Evolutionary conservation across 257 asterid species (phyloP), one percentile per base, ranked within the genome.

Genomic region (Plantago elongata): DNA sequence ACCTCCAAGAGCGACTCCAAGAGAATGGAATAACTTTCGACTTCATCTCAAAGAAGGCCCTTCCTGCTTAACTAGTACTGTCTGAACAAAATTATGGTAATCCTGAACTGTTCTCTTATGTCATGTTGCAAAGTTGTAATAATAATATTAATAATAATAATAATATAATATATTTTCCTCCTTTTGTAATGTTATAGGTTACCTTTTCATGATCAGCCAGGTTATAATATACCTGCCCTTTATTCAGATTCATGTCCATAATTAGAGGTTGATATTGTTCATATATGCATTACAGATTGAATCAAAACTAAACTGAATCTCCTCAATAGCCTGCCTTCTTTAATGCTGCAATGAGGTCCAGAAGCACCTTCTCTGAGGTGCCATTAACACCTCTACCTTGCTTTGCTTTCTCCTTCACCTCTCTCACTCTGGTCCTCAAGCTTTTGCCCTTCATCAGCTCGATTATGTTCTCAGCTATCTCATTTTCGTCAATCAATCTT

Each of bases 11-110:
- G 48, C 77, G 85, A 61, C 87, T 92, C 49, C 91, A 84, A 57
- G 77, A 82, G 42, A 89, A 89, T 50, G 97, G 96, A 12, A 80
- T 92, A 30, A 77, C 94, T 51, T 92, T 87, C 42, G 95, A 89
- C 65, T 74, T 89, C 73, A 73, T 92, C 68, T 89, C 96, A 0
- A 84, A 70, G 80, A 83, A 71, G 2, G 22, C 77, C 50, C 70
- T 81, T 15, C 40, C 81, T 17, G 52, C 76, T 15, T 72, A 64
- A 73, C 44, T 47, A 14, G 34, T 66, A 43, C 29, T 38, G 63
- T 63, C 18, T 50, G 54, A 11, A 13, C 13, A 11, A 5, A 49
- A 51, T 50, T 51, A 57, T 60, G 40, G 60, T 45, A 49, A 9
- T 44, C 45, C 54, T 52, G 57, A 68, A 17, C 13, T 5, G 50